Evolutionary conservation across 768 basidiomycete genomes (phyloP), one percentile per base, ranked within the genome.

Genomic region (Mycena floridula): DNA sequence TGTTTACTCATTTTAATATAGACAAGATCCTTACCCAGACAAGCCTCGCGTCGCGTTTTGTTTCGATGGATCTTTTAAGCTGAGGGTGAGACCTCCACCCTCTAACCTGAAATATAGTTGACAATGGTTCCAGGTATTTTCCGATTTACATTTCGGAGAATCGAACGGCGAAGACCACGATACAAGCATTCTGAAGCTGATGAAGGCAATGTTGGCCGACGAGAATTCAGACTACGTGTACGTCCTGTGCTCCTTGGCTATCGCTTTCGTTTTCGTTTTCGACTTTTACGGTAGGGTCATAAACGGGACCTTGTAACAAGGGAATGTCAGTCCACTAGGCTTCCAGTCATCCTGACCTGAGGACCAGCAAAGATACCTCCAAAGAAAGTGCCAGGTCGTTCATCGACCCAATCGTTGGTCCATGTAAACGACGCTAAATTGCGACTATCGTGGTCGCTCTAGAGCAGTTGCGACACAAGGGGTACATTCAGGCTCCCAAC

Each of bases 81-180:
- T 89, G 36, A 82, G 78, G 12, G 69, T 86, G 5, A n/a, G n/a
- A n/a, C n/a, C n/a, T n/a, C n/a, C n/a, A n/a, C n/a, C n/a, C n/a
- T n/a, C n/a, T n/a, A n/a, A n/a, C n/a, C n/a, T n/a, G n/a, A n/a
- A n/a, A n/a, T n/a, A n/a, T n/a, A n/a, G n/a, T n/a, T n/a, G n/a
- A n/a, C n/a, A n/a, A n/a, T n/a, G n/a, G n/a, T n/a, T n/a, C n/a
- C n/a, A n/a, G n/a, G n/a, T n/a, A n/a, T 86, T 88, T 58, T 84
- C 82, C 5, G 86, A 89, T 52, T 59, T 86, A 24, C 85, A 87
- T 55, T 86, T 73, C 48, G 85, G 85, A 24, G 85, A 88, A 60
- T 58, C 48, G 5, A 82, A 79, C 76, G 84, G 85, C 0, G 78
- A 78, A 16, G 63, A 72, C 50, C 81, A 87, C 51, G 85, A 89